Evolutionary conservation across 2,329 filamentous ascomycete genomes (phyloP).

Genomic region (Aspergillus chevalieri): DNA sequence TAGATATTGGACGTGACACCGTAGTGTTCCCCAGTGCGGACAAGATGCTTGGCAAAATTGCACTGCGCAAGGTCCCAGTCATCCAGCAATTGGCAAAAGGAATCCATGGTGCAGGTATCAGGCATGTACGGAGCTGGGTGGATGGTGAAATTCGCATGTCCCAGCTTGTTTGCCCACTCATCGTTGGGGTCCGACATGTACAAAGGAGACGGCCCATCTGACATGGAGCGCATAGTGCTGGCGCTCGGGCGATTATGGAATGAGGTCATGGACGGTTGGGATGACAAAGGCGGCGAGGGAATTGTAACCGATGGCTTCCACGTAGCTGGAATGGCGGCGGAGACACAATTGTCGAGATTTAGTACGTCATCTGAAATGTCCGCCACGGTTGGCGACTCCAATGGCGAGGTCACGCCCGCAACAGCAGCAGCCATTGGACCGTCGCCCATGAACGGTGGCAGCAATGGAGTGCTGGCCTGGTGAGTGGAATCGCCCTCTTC

Average conservation of each 20-base stretch:
- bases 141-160: slow-evolving; percentile 91
- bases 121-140: slow-evolving; percentile 73
- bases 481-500: slow-evolving; percentile 48
- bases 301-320: slow-evolving; percentile 32
- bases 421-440: slow-evolving; percentile 43
- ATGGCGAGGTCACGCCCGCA: slow-evolving; percentile 65
- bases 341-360: slow-evolving; percentile 40
- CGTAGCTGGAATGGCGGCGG: slow-evolving; percentile 36
- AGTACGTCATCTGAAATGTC: slow-evolving; percentile 41
- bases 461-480: slow-evolving; percentile 72
- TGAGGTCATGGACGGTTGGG: slow-evolving; percentile 70
- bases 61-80: slow-evolving; percentile 79
- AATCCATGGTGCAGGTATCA: slow-evolving; percentile 53
- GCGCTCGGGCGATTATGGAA: slow-evolving; percentile 50
- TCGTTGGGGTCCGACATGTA: slow-evolving; percentile 62
- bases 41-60: slow-evolving; percentile 85
- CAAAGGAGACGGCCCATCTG: slow-evolving; percentile 50
- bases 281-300: slow-evolving; percentile 68
- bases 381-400: slow-evolving; percentile 76
- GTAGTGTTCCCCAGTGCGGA: slow-evolving; percentile 84
- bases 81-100: slow-evolving; percentile 60
- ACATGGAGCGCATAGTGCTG: slow-evolving; percentile 35
- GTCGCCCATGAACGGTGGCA: slow-evolving; percentile 72
- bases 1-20: slow-evolving; percentile 85
- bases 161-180: slow-evolving; percentile 76